These are phyloP conservation scores for Nothophytophthora sp. DNA, from an alignment of 352 stramenopile species.

Conservation along the genomic window DNA sequence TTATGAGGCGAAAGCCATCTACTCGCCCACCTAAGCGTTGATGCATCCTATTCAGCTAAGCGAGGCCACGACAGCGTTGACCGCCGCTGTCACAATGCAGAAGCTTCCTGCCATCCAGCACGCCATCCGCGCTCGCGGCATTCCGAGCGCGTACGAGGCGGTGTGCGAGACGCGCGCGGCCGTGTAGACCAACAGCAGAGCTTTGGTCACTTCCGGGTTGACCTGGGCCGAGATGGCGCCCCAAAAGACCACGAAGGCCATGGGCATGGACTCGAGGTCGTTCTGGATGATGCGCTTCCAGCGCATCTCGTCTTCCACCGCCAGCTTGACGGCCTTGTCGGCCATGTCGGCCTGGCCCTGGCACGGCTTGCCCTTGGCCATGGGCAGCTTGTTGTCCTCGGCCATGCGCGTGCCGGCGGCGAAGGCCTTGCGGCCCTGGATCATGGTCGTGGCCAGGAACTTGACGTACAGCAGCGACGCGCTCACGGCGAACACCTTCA, in stretches of 20 bases:
- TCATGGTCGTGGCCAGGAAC: slow-evolving; percentile 51
- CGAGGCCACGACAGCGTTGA: slow-evolving; percentile 17
- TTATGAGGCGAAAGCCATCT: too few relatives aligned
- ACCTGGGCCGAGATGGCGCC: slow-evolving; percentile 37
- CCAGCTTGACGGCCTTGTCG: slow-evolving; percentile 22
- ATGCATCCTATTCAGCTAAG: slow-evolving; percentile 5
- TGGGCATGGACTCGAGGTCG: slow-evolving; percentile 62
- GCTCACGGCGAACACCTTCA: slow-evolving; percentile 43
- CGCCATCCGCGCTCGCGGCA: slow-evolving; percentile 27
- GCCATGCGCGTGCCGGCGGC: slow-evolving; percentile 42
- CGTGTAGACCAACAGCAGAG: slow-evolving; percentile 42
- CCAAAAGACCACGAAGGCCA: slow-evolving; percentile 52
- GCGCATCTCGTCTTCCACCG: slow-evolving; percentile 34
- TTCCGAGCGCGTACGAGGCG: slow-evolving; percentile 36
- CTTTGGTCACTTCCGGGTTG: slow-evolving; percentile 28
- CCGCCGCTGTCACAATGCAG: slow-evolving; percentile 24
- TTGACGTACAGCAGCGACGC: slow-evolving; percentile 61
- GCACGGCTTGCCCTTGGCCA: slow-evolving; percentile 17
- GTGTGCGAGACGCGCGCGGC: slow-evolving; percentile 43
- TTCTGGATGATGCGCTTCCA: slow-evolving; percentile 66
- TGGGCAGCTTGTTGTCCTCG: slow-evolving; percentile 44
- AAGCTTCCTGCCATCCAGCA: slow-evolving; percentile 28
- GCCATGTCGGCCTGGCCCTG: slow-evolving; percentile 26
- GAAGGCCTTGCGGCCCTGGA: slow-evolving; percentile 51
- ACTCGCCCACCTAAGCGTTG: not conserved